These are phyloP conservation scores for Ceratocystis harringtonii DNA, from an alignment of 2,329 filamentous ascomycete genomes.

Conservation along the genomic window DNA sequence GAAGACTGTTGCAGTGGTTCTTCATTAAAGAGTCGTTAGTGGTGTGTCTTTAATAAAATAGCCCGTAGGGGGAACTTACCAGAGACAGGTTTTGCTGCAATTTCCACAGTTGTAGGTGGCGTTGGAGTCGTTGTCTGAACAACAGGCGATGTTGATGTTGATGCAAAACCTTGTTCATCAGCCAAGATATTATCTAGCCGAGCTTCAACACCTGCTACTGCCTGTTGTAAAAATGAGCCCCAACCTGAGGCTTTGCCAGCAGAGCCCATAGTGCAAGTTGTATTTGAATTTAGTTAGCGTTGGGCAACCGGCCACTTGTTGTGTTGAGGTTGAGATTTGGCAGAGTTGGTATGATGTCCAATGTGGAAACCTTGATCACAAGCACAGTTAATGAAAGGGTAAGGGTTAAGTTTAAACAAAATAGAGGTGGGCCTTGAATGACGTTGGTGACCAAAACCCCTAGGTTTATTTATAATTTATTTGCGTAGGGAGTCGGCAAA, in stretches of 20 bases:
- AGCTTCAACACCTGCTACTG: constrained; percentile 86
- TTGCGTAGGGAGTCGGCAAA: too few relatives aligned
- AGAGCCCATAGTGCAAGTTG: neutral
- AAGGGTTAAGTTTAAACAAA: too few relatives aligned
- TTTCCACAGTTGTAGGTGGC: neutral
- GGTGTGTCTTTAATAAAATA: neutral
- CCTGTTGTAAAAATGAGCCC: constrained; percentile 72
- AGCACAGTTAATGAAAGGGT: too few relatives aligned
- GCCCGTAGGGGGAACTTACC: neutral
- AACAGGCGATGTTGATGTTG: neutral
- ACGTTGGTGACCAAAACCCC: too few relatives aligned
- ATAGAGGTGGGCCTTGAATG: too few relatives aligned
- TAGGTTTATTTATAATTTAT: too few relatives aligned
- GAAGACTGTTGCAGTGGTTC: constrained; percentile 38
- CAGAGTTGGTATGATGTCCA: too few relatives aligned
- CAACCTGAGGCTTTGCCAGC: constrained; percentile 30
- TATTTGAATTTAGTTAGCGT: neutral
- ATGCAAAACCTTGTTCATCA: constrained; percentile 46
- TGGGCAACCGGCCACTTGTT: too few relatives aligned
- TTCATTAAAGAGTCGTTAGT: constrained; percentile 18
- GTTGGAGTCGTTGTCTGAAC: neutral
- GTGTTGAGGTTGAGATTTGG: too few relatives aligned
- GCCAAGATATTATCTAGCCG: constrained; percentile 81
- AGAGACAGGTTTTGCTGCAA: neutral
- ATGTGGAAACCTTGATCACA: too few relatives aligned